Conservation (phyloP, 805 yeast species). For the Zygoascus flipseniorum region DNA sequence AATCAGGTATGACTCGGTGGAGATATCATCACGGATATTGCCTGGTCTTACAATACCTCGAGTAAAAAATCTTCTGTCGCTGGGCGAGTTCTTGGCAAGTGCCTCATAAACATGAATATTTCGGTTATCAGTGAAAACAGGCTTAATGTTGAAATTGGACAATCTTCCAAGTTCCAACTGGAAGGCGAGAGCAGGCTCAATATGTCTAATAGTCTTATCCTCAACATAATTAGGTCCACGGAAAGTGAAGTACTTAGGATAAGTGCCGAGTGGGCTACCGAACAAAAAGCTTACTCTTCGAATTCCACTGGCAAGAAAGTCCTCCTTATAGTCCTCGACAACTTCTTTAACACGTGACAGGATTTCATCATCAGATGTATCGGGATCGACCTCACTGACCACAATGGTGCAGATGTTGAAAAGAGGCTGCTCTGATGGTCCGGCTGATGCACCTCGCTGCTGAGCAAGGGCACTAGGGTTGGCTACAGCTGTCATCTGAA, state of each 20-base stretch:
- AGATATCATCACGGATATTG: conserved; percentile 82
- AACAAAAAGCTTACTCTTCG: conserved; percentile 92
- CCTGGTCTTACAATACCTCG: conserved; percentile 98
- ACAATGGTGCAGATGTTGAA: conserved; percentile 80
- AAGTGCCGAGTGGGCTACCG: conserved; percentile 74
- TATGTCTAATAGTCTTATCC: conserved; percentile 91
- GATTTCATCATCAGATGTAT: conserved; percentile 59
- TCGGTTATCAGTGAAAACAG: conserved; percentile 92
- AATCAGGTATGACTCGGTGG: conserved; percentile 87
- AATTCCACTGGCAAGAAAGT: conserved; percentile 58
- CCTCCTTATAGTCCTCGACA: conserved; percentile 60
- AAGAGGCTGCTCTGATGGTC: conserved; percentile 29
- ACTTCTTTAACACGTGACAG: conserved; percentile 55
- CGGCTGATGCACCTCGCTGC: conserved; percentile 30
- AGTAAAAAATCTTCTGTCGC: conserved; percentile 92
- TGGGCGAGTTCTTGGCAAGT: conserved; percentile 82
- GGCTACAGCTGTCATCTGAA: conserved; percentile 23
- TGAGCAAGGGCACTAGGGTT: conserved; percentile 39
- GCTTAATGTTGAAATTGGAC: conserved; percentile 90
- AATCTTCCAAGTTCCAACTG: conserved; percentile 92
- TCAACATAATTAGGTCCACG: conserved; percentile 79
- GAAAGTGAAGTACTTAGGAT: conserved; percentile 94
- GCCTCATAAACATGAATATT: conserved; percentile 97
- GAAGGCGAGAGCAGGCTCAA: conserved; percentile 97
- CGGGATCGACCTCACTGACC: conserved; percentile 66